Evolutionary conservation across 1,284 basidiomycete species (phyloP), one percentile per base, ranked within the genome.

Genomic region (Pulveroboletus sp.): DNA sequence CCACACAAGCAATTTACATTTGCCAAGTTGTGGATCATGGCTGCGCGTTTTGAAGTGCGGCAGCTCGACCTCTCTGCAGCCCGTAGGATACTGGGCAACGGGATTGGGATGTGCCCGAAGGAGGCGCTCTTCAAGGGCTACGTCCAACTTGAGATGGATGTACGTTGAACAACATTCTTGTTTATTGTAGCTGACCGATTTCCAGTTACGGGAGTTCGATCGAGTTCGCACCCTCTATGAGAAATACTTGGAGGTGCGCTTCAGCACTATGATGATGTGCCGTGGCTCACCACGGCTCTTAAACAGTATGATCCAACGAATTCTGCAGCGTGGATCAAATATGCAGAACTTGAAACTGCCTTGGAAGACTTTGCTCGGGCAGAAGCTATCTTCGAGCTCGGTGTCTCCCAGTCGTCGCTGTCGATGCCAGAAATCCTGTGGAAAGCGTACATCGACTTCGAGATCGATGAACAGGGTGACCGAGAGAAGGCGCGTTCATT

Each of bases 391-490:
- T 99, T 94, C 74, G 96, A 99, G 74, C 86, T 99, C 38, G 97
- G 93, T 4, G 85, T 96, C n/a, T 80, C 89, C 4, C 97, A 99
- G 69, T 75, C 82, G 1, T 86, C 88, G n/a, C 80, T 99, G 40
- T 95, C 97, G 56, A 98, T 98, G 94, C 97, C 97, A 3, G 97
- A 99, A 74, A 81, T 98, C 14, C 82, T 98, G n/a, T 96, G 94
- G 94, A 96, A 95, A 71, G 92, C 94, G 5, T 99, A 95, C 74
- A 94, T 99, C 76, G 96, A 99, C 75, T 94, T 95, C 65, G 94
- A 96, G 74, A 90, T 94, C 14, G 71, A 71, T 63, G 94, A 96
- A 62, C 94, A 97, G 73, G 91, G 94, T 62, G 94, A 98, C 68
- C 86, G 94, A 56, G 92, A 92, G 61, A 83, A 85, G 35, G 91